Evolutionary conservation across 306 rosid genomes (phyloP), one percentile per base, ranked within the genome.

Genomic region (Pueraria montana): DNA sequence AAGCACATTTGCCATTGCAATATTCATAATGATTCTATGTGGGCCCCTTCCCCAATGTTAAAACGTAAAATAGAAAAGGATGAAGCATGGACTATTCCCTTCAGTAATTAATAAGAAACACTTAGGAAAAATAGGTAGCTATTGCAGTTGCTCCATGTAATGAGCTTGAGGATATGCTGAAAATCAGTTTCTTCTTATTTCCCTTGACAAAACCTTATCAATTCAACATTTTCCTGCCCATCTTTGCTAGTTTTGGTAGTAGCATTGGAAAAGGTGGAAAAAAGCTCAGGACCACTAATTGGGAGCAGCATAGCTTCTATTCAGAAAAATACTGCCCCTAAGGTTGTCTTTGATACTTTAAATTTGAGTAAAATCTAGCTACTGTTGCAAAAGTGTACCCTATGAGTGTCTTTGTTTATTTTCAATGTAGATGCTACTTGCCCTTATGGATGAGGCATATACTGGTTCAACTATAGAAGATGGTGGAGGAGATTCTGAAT

Each of bases 401-500:
- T 40, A 23, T 40, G 10, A 85, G 36, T 26, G 65, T 24, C 63
- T 74, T 43, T 30, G 3, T 58, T 59, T 74, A 45, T 69, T 89
- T 64, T 76, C 40, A 76, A 45, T 84, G 64, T 84, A 96, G 99
- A 93, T 93, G 99, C 89, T 96, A 80, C 98, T 96, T 64, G 99
- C 98, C 62, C 96, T 96, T 59, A 96, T 96, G 99, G 99, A 96
- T 87, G 99, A 96, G 87, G 99, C 98, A 58, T 96, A 96, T 86
- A 93, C 99, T 21, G 99, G 99, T 85, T 93, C 97, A 70, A 93
- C 94, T 42, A 93, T 96, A 26, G 99, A 90, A 83, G 97, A 91
- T 88, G 97, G 94, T 32, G 98, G 94, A 46, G 98, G 94, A 80
- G 98, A 94, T 87, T 96, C 92, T 65, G 99, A 92, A 86, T 92